A percentile compares a stretch with the other conserved stretches of the same genome.
Evolutionary conservation across 106 monocot genomes (phyloP).

Genomic region (Dendrobium nobile): DNA sequence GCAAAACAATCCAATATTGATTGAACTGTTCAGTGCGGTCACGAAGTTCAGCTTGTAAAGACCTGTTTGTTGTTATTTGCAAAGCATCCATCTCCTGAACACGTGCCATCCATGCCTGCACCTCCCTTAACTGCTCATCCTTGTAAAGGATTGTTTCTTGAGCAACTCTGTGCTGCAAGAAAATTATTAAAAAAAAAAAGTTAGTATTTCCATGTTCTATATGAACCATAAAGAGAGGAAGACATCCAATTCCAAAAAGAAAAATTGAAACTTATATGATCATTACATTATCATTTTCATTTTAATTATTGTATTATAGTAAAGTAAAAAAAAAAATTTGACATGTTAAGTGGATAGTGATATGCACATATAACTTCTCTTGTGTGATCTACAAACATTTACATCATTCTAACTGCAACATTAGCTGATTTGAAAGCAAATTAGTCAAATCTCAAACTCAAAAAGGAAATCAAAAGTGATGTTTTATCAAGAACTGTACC

Average conservation of each 20-base stretch:
- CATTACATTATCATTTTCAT: too few relatives aligned
- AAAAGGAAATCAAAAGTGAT: too few relatives aligned
- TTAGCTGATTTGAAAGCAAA: too few relatives aligned
- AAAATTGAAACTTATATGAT: background rate
- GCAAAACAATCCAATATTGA: conserved; percentile 66
- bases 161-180: conserved; percentile 73
- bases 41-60: conserved; percentile 74
- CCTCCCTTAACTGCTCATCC: conserved; percentile 89
- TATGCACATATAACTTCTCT: too few relatives aligned
- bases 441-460: too few relatives aligned
- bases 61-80: conserved; percentile 59
- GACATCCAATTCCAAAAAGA: background rate
- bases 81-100: conserved; percentile 84
- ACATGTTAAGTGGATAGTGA: too few relatives aligned
- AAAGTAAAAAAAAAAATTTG: too few relatives aligned
- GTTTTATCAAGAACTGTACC: too few relatives aligned
- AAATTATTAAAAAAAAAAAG: background rate
- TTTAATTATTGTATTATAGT: too few relatives aligned
- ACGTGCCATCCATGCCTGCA: conserved; percentile 73
- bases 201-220: conserved; percentile 2
- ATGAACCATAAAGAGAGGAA: background rate
- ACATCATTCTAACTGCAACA: too few relatives aligned
- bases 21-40: conserved; percentile 88
- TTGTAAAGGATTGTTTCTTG: conserved; percentile 75
- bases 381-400: too few relatives aligned